These are phyloP conservation scores for Gorgonomyces haynaldii DNA, from an alignment of 192 early-diverging fungal genomes.

Conservation along the genomic window DNA sequence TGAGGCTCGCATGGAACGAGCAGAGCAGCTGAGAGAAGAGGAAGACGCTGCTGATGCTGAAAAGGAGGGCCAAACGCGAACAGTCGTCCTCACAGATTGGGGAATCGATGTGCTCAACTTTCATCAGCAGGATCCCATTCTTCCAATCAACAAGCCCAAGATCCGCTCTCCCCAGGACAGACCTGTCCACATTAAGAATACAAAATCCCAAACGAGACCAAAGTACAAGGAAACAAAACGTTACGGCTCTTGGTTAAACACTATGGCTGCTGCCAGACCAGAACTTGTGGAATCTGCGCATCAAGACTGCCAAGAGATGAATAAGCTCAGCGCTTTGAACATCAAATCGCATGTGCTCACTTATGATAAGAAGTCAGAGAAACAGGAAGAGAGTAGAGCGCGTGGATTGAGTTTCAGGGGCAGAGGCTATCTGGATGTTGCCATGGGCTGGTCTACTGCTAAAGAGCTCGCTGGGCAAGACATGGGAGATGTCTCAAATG, in stretches of 20 bases:
- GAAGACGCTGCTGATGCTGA: background rate
- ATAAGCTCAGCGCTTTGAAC: background rate
- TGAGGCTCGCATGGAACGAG: background rate
- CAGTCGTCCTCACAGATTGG: slow-evolving; percentile 35
- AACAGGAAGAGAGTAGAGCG: background rate
- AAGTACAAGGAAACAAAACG: slow-evolving; percentile 10
- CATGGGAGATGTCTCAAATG: slow-evolving; percentile 1
- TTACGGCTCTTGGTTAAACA: slow-evolving; percentile 23
- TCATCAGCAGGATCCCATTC: slow-evolving; percentile 10
- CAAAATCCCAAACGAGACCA: background rate
- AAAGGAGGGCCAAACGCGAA: slow-evolving; percentile 15
- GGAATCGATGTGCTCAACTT: slow-evolving; percentile 37
- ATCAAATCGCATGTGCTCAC: slow-evolving; percentile 7
- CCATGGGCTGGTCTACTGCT: background rate
- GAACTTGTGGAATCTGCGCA: slow-evolving; percentile 7
- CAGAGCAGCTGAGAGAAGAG: background rate
- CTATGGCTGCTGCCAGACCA: slow-evolving; percentile 7
- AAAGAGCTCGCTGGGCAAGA: background rate
- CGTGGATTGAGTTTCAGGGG: slow-evolving; percentile 23
- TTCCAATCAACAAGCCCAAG: slow-evolving; percentile 25
- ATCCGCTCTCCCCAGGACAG: slow-evolving; percentile 24
- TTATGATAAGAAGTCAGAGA: slow-evolving; percentile 8
- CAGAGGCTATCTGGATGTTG: slow-evolving; percentile 15
- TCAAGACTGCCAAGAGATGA: slow-evolving; percentile 8
- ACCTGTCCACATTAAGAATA: slow-evolving; percentile 18